These are phyloP conservation scores for Globisporangium nodosum DNA, from an alignment of 352 stramenopile species.

Conservation along the genomic window DNA sequence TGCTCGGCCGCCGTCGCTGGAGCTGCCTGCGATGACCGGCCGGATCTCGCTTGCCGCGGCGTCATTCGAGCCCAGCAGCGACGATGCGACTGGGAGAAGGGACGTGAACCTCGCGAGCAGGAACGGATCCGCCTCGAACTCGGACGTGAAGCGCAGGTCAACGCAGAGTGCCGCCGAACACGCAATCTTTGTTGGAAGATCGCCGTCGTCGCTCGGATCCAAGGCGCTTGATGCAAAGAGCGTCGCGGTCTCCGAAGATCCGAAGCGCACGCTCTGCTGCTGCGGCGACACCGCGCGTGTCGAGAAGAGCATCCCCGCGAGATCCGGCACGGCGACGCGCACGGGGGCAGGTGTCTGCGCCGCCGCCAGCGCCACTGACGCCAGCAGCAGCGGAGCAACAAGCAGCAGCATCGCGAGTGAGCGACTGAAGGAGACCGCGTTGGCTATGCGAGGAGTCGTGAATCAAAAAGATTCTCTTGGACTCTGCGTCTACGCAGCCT, in stretches of 20 bases:
- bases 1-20: not conserved
- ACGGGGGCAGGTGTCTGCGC: not conserved
- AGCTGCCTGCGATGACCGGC: not conserved
- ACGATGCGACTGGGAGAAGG: constrained; percentile 6
- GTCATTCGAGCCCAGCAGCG: constrained; percentile 12
- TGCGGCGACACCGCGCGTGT: not conserved
- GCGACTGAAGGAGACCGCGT: no score
- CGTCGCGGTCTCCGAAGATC: not conserved
- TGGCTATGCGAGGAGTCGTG: no score
- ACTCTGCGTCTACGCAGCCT: no score
- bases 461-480: no score
- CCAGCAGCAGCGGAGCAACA: not conserved
- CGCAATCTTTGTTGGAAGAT: not conserved
- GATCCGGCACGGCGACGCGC: constrained; percentile 22
- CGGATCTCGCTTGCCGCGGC: constrained; percentile 1
- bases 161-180: constrained; percentile 20
- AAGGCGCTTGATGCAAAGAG: constrained; percentile 5
- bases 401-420: not conserved
- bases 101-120: constrained; percentile 21
- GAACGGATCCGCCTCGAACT: constrained; percentile 27
- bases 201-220: not conserved
- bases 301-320: constrained; percentile 23
- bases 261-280: constrained; percentile 16
- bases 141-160: constrained; percentile 21
- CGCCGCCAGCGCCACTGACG: not conserved